Base-by-base conservation (phyloP, 306 rosid genomes). In the Acacia acuminata region DNA sequence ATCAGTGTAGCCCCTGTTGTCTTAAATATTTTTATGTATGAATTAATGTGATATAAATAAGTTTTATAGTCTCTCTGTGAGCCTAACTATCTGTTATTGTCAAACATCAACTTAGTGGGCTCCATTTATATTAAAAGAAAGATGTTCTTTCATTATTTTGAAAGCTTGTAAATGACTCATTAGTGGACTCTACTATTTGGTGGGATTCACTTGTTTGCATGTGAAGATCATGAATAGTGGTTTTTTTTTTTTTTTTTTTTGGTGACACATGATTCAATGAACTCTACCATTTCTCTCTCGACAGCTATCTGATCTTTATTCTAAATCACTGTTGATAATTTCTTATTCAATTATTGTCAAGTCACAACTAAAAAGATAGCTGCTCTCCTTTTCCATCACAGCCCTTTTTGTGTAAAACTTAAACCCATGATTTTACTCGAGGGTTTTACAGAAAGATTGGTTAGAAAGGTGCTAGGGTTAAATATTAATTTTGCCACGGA, bases 1-100 rank as follows among this genome's bases (percentile, higher is more conserved):
- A 55, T 71, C 58, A 50, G 80, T 76, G 80, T 72, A 81, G 80
- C 48, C 42, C 42, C 10, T 75, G 47, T 24, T 70, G 75, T 71
- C 55, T 9, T 55, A 82, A 24, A 63, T 45, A 76, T 51, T 83
- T 83, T 36, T 24, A 53, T 85, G 82, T 85, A 83, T 45, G 58
- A 80, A 38, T 38, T 38, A 38, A 47, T 87, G 90, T 85, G 27
- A 85, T 70, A 85, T 89, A 86, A 87, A 85, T 89, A 87, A 85
- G 73, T 25, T 24, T 81, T 79, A 40, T 45, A 22, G 12, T 70
- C 17, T 2, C 32, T 58, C 4, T 25, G 17, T 63, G 34, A 27
- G 38, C 27, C 64, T 4, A 30, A 25, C 9, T 25, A 4, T 25
- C 19, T 4, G 68, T 63, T 5, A 15, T 63, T 25, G 38, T 25